Evolutionary conservation across 1,139 yeast genomes (phyloP).

Genomic region (Nakaseomyces kungkrabaensis): DNA sequence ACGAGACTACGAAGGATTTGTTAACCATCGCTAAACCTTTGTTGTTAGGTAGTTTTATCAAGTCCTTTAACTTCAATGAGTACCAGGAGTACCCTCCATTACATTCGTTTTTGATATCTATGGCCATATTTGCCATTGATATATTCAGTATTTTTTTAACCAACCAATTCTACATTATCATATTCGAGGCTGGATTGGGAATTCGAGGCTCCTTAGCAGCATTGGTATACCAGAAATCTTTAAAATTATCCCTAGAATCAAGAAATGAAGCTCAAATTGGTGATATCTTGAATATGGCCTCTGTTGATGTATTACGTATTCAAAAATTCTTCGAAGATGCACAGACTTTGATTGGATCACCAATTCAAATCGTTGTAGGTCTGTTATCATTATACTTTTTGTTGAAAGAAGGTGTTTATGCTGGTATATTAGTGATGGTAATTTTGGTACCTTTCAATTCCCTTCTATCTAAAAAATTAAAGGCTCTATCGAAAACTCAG

Average conservation of each 20-base stretch:
- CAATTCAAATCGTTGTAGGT: constrained; percentile 46
- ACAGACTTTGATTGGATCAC: constrained; percentile 49
- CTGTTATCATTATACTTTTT: constrained; percentile 46
- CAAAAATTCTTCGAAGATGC: constrained; percentile 45
- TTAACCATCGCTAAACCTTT: constrained; percentile 49
- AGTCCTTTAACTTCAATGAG: constrained; percentile 35
- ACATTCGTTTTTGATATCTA: constrained; percentile 43
- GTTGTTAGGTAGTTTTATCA: constrained; percentile 39
- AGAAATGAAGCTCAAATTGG: constrained; percentile 42
- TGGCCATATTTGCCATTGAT: constrained; percentile 41
- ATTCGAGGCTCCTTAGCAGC: constrained; percentile 43
- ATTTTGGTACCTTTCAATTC: constrained; percentile 53
- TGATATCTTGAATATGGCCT: constrained; percentile 46
- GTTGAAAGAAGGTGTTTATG: constrained; percentile 52
- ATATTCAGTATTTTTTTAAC: constrained; percentile 38
- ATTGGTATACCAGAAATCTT: constrained; percentile 42
- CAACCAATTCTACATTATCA: constrained; percentile 44
- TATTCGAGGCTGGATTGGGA: constrained; percentile 44
- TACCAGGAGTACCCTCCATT: constrained; percentile 32
- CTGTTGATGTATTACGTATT: constrained; percentile 50
- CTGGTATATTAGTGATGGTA: constrained; percentile 46
- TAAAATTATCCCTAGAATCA: constrained; percentile 40
- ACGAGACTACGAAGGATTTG: constrained; percentile 38
- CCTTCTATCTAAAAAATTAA: constrained; percentile 38
- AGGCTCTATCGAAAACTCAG: constrained; percentile 44